phyloP scores from a whole-genome alignment of 768 basidiomycete genomes.

The Pleurotus tuoliensis region DNA sequence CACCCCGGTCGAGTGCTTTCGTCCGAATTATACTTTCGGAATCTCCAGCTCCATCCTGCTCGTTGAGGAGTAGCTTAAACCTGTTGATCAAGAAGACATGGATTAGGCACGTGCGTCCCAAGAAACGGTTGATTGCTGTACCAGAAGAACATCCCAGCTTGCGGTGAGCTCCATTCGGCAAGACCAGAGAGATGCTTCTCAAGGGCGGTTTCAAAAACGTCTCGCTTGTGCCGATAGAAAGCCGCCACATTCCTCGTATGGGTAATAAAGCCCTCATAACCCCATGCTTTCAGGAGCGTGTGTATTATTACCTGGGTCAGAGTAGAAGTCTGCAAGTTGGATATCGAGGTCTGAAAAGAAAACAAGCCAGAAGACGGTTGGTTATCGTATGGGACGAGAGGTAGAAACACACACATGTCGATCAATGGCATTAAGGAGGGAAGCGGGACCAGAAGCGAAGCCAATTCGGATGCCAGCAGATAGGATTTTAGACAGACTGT shows the following conservation, averaged over 20 bases:
- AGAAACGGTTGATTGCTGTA: conserved; percentile 27
- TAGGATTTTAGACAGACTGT: conserved; percentile 83
- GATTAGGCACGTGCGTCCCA: background rate
- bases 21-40: conserved; percentile 69
- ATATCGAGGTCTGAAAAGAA: conserved; percentile 52
- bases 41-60: conserved; percentile 46
- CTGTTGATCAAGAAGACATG: conserved; percentile 26
- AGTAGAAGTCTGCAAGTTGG: conserved; percentile 64
- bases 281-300: conserved; percentile 66
- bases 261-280: conserved; percentile 64
- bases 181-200: conserved; percentile 72
- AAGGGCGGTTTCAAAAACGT: conserved; percentile 76
- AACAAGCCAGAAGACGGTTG: background rate
- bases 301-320: conserved; percentile 61
- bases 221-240: conserved; percentile 71
- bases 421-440: conserved; percentile 67
- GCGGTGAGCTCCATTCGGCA: conserved; percentile 68
- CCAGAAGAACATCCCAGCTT: conserved; percentile 92
- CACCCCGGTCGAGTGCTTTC: conserved; percentile 74
- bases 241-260: conserved; percentile 68
- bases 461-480: conserved; percentile 79
- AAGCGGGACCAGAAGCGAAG: conserved; percentile 71
- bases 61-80: conserved; percentile 62
- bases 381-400: background rate
- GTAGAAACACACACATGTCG: conserved; percentile 45